Evolutionary conservation across 495 filamentous ascomycete genomes (phyloP).

Genomic region (Staphylotrichum longicolle): DNA sequence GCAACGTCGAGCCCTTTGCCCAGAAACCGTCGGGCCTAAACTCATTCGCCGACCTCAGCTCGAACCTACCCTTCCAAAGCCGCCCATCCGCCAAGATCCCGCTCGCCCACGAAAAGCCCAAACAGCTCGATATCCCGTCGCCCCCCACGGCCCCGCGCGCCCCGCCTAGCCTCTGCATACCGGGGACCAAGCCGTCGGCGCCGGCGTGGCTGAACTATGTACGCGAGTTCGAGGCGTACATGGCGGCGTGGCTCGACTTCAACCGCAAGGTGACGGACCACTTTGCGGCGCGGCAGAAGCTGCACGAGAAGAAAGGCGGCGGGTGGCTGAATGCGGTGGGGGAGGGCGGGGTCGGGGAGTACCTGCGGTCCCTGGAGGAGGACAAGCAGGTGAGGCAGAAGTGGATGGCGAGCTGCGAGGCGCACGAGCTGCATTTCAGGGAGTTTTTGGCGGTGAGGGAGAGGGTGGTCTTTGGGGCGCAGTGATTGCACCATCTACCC

Average conservation of each 20-base stretch:
- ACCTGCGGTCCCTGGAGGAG: slow-evolving; percentile 60
- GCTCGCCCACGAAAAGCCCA: slow-evolving; percentile 33
- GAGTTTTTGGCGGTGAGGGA: slow-evolving; percentile 43
- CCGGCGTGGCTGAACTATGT: slow-evolving; percentile 60
- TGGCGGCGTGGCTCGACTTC: slow-evolving; percentile 66
- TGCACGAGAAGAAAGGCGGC: slow-evolving; percentile 40
- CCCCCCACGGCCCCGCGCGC: slow-evolving; percentile 58
- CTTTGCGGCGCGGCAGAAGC: slow-evolving; percentile 60
- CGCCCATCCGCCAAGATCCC: slow-evolving; percentile 51
- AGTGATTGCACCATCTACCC: background rate
- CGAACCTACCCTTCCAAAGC: slow-evolving; percentile 72
- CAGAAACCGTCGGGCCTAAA: slow-evolving; percentile 52
- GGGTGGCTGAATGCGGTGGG: slow-evolving; percentile 59
- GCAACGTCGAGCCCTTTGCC: slow-evolving; percentile 64
- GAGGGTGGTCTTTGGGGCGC: slow-evolving; percentile 2
- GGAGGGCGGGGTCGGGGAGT: slow-evolving; percentile 49
- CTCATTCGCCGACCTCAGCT: slow-evolving; percentile 63
- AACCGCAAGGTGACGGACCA: slow-evolving; percentile 64
- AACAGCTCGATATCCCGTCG: slow-evolving; percentile 55
- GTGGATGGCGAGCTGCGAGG: slow-evolving; percentile 64
- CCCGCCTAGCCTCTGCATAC: slow-evolving; percentile 36
- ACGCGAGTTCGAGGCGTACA: slow-evolving; percentile 61
- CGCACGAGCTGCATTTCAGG: slow-evolving; percentile 59
- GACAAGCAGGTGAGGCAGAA: slow-evolving; percentile 60
- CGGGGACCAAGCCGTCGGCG: slow-evolving; percentile 42